Percentiles rank a stretch among this genome's conserved stretches.
Evolutionary conservation across 2,329 filamentous ascomycete genomes (phyloP).

Genomic region (Trichoderma asperellum): DNA sequence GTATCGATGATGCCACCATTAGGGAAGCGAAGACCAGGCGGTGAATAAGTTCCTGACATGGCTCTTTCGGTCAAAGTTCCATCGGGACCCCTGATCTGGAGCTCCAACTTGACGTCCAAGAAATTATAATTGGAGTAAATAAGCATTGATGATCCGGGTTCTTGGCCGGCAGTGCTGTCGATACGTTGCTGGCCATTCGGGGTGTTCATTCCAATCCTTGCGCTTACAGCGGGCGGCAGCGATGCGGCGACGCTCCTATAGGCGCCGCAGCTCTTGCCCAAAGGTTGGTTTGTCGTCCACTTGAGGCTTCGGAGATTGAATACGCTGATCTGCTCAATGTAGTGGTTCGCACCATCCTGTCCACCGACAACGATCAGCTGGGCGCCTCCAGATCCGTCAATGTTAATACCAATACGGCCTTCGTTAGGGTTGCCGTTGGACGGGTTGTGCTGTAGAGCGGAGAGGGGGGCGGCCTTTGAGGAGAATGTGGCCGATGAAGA

Average conservation of each 20-base stretch:
- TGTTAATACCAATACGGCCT: conserved; percentile 81
- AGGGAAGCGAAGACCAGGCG: conserved; percentile 90
- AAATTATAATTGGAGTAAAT: conserved; percentile 99
- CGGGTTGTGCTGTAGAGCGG: conserved; percentile 88
- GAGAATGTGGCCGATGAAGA: conserved; percentile 87
- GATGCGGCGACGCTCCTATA: conserved; percentile 95
- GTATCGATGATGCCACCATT: conserved; percentile 95
- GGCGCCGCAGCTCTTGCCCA: conserved; percentile 92
- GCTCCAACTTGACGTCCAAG: conserved; percentile 90
- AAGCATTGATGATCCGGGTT: conserved; percentile 75
- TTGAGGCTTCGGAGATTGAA: conserved; percentile 95
- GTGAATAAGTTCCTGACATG: conserved; percentile 85
- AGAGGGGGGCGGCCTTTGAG: conserved; percentile 79
- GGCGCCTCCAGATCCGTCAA: conserved; percentile 88
- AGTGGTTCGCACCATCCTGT: conserved; percentile 96
- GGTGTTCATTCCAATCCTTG: conserved; percentile 64
- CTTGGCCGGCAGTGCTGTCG: conserved; percentile 56
- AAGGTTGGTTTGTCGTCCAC: conserved; percentile 86
- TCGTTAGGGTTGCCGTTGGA: conserved; percentile 82
- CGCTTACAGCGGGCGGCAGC: conserved; percentile 66
- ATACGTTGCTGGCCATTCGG: conserved; percentile 46
- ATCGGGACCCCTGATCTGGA: conserved; percentile 85
- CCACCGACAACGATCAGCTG: conserved; percentile 98
- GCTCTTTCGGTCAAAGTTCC: conserved; percentile 82
- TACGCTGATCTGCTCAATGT: conserved; percentile 97